phyloP scores from a whole-genome alignment of 2,329 filamentous ascomycete genomes.

The Penicillium capsulatum region DNA sequence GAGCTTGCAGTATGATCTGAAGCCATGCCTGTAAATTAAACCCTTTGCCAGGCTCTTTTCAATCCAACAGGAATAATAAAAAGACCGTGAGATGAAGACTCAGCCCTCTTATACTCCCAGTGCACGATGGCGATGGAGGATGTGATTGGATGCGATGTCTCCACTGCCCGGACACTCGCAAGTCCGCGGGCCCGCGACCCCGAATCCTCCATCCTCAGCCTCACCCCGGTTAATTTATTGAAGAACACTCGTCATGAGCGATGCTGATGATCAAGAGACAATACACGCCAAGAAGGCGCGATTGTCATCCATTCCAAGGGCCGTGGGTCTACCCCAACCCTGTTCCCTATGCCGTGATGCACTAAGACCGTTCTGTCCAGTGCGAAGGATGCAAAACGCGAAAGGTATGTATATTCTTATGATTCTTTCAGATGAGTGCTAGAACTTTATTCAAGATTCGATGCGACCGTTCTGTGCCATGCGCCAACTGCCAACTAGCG shows the following conservation, averaged over 20 bases:
- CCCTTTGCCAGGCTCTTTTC: no score
- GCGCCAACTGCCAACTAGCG: conserved; percentile 16
- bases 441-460: conserved; percentile 8
- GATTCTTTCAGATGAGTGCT: background rate
- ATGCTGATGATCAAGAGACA: conserved; percentile 6
- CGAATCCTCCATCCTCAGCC: background rate
- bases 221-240: background rate
- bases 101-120: no score
- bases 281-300: conserved; percentile 14
- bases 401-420: conserved; percentile 10
- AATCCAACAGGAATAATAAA: no score
- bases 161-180: background rate
- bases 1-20: no score
- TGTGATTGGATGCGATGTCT: no score
- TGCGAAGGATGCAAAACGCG: conserved; percentile 21
- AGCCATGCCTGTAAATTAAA: no score
- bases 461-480: conserved; percentile 17
- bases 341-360: background rate
- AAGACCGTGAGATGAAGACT: no score
- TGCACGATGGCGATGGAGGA: no score
- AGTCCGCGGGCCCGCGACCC: conserved; percentile 1
- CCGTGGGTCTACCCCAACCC: conserved; percentile 9
- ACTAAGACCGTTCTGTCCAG: conserved; percentile 4
- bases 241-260: background rate
- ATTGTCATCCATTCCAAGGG: conserved; percentile 16